These are phyloP conservation scores for Rosa lucieae DNA, from an alignment of 306 rosid species.

Conservation along the genomic window DNA sequence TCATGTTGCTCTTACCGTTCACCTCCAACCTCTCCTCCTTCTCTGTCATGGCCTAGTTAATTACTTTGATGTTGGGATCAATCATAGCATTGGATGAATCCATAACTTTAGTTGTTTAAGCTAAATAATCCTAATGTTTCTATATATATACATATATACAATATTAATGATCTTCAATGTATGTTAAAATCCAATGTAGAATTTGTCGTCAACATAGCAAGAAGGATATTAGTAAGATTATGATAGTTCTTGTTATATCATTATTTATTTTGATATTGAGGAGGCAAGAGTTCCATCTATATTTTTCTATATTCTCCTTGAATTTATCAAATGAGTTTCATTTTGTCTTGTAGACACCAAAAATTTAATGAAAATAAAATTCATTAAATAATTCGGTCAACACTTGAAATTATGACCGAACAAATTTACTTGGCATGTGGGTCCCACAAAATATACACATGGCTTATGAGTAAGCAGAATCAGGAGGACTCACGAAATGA, in stretches of 20 bases:
- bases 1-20: slow-evolving; percentile 41
- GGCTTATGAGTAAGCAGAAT: no score
- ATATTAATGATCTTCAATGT: not conserved
- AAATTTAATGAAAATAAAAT: no score
- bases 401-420: no score
- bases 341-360: no score
- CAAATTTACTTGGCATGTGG: no score
- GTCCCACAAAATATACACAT: no score
- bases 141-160: slow-evolving; percentile 6
- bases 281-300: not conserved
- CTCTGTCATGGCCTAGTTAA: slow-evolving; percentile 40
- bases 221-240: not conserved
- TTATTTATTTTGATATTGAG: not conserved
- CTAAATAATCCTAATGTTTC: not conserved
- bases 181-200: not conserved
- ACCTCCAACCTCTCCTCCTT: slow-evolving; percentile 50
- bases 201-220: not conserved
- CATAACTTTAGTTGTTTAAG: not conserved
- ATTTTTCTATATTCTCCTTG: no score
- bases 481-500: no score
- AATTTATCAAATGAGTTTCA: not conserved
- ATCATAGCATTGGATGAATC: slow-evolving; percentile 32
- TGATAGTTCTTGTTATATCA: not conserved
- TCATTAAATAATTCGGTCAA: no score
- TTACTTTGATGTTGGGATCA: slow-evolving; percentile 37